phyloP scores from a whole-genome alignment of 768 basidiomycete species.

The Tricholoma bakamatsutake region DNA sequence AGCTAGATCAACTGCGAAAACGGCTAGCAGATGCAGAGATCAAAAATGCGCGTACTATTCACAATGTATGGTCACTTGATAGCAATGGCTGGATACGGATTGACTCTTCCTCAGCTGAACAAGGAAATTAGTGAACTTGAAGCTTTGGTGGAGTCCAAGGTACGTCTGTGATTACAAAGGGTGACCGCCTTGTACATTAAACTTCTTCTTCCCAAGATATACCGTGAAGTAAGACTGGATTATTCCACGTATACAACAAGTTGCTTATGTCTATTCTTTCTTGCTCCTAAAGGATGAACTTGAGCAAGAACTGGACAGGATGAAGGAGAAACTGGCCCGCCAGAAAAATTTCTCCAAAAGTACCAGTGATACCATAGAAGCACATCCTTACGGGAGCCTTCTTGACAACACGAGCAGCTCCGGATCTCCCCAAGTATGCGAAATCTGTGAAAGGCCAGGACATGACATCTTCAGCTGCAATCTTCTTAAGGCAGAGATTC shows the following conservation, averaged over 20 bases:
- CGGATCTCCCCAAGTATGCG: slow-evolving; percentile 52
- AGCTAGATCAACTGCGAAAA: slow-evolving; percentile 67
- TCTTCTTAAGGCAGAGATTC: slow-evolving; percentile 54
- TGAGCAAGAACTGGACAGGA: slow-evolving; percentile 73
- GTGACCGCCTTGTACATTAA: neutral
- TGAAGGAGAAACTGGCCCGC: slow-evolving; percentile 65
- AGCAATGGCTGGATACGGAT: neutral
- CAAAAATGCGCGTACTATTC: slow-evolving; percentile 63
- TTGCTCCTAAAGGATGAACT: slow-evolving; percentile 61
- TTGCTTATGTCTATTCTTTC: slow-evolving; percentile 2
- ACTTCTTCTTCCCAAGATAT: slow-evolving; percentile 49
- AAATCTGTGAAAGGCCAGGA: slow-evolving; percentile 80
- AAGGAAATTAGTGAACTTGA: slow-evolving; percentile 93
- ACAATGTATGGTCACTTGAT: slow-evolving; percentile 47
- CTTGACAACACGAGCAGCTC: slow-evolving; percentile 16
- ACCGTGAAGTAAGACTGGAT: slow-evolving; percentile 57
- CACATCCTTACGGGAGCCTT: slow-evolving; percentile 5
- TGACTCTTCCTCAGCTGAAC: slow-evolving; percentile 51
- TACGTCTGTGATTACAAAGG: slow-evolving; percentile 18
- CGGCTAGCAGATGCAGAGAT: slow-evolving; percentile 65
- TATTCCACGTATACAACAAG: neutral
- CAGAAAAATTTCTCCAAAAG: slow-evolving; percentile 57
- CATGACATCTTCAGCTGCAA: slow-evolving; percentile 87
- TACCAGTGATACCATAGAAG: slow-evolving; percentile 30
- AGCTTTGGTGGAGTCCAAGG: slow-evolving; percentile 90